Percentiles rank a stretch among this genome's conserved stretches.
These are phyloP conservation scores for Moringa oleifera DNA, from an alignment of 345 rosid species.

Conservation along the genomic window DNA sequence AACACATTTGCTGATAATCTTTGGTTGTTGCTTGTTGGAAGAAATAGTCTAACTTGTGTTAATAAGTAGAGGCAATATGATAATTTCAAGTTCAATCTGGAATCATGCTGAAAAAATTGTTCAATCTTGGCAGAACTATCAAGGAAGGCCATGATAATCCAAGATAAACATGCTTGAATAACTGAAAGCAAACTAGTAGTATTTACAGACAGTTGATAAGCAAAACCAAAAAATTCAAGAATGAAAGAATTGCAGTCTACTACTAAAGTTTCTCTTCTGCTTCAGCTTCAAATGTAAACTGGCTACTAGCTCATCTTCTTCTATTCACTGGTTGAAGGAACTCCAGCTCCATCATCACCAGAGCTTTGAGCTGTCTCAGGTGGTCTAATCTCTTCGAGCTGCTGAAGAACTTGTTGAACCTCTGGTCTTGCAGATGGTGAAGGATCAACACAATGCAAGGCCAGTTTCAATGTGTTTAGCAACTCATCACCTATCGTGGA, in stretches of 20 bases:
- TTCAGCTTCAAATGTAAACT: background rate
- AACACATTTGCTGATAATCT: too few species aligned
- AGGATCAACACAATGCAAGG: conserved; percentile 92
- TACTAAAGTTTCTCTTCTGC: background rate
- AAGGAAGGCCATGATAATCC: background rate
- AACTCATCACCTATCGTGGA: conserved; percentile 68
- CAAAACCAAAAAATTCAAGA: conserved; percentile 20
- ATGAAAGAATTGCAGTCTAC: conserved; percentile 42
- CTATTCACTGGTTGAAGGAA: conserved; percentile 38
- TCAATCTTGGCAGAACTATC: background rate
- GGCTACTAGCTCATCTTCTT: conserved; percentile 1
- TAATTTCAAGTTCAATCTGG: background rate
- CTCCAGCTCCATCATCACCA: conserved; percentile 42
- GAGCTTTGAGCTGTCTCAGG: conserved; percentile 19
- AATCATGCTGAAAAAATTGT: background rate
- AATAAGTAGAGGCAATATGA: too few species aligned
- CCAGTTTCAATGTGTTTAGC: conserved; percentile 72
- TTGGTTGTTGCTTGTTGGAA: background rate
- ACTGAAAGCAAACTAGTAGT: conserved; percentile 9
- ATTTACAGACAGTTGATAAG: conserved; percentile 35
- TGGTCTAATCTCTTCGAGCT: conserved; percentile 61
- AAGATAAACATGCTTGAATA: background rate
- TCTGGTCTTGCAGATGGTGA: conserved; percentile 77
- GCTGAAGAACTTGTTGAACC: conserved; percentile 63
- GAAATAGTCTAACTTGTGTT: too few species aligned